Percentiles rank a stretch among this genome's conserved stretches.
Conservation (phyloP, 2,329 filamentous ascomycete species). For the Aureobasidium lini region DNA sequence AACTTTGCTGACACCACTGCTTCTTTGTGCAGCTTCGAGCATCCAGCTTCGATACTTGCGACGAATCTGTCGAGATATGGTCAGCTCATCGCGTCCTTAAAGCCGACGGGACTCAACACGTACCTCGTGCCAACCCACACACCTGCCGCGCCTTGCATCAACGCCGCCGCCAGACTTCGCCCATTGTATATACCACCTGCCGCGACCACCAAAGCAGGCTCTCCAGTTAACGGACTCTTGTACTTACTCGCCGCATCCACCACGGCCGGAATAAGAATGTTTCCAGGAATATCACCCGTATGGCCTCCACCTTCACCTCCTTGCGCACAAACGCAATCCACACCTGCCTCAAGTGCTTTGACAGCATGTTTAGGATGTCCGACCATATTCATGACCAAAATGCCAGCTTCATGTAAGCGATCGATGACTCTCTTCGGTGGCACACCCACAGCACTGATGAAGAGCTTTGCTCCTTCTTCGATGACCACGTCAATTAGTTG, state of each 20-base stretch:
- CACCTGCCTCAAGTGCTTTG: conserved; percentile 78
- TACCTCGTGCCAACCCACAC: conserved; percentile 86
- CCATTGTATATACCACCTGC: conserved; percentile 85
- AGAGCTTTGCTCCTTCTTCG: conserved; percentile 72
- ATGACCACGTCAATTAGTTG: conserved; percentile 83
- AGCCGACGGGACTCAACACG: not conserved
- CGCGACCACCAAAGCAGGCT: conserved; percentile 72
- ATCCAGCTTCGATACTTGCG: conserved; percentile 71
- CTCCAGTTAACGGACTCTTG: conserved; percentile 61
- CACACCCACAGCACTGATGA: conserved; percentile 83
- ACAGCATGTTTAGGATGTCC: conserved; percentile 84
- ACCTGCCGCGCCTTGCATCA: conserved; percentile 82
- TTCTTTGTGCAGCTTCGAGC: conserved; percentile 73
- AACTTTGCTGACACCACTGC: conserved; percentile 73
- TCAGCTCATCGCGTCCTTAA: not conserved
- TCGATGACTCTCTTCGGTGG: conserved; percentile 68
- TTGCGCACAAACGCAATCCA: conserved; percentile 87
- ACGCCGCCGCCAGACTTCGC: conserved; percentile 65
- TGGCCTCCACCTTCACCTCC: conserved; percentile 91
- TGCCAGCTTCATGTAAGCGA: conserved; percentile 67
- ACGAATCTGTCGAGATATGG: conserved; percentile 51
- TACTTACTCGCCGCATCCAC: conserved; percentile 75
- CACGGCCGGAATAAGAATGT: conserved; percentile 79
- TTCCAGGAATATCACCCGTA: conserved; percentile 78
- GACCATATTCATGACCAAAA: conserved; percentile 96